Percentiles rank a stretch among this genome's conserved stretches.
phyloP scores from a whole-genome alignment of 768 basidiomycete genomes.

The Kwoniella newhampshirensis region DNA sequence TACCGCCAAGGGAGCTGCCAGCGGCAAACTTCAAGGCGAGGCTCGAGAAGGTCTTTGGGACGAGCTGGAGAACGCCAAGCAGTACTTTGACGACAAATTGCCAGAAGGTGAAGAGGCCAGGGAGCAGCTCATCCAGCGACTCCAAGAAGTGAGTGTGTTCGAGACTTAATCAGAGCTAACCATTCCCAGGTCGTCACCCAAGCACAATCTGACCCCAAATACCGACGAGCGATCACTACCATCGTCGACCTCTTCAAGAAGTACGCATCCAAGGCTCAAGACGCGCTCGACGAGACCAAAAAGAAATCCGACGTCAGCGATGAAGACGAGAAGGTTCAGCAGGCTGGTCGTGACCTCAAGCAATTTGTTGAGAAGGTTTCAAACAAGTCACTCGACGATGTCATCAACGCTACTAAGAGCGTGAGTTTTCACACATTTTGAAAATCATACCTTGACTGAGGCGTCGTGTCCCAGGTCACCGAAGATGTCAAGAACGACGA shows the following conservation, averaged over 20 bases:
- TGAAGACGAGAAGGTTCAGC: constrained; percentile 52
- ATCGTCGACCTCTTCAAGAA: constrained; percentile 54
- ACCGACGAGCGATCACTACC: constrained; percentile 52
- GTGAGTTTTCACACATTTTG: constrained; percentile 11
- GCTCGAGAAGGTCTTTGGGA: constrained; percentile 46
- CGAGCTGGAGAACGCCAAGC: constrained; percentile 37
- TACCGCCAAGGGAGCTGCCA: constrained; percentile 44
- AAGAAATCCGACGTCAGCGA: constrained; percentile 47
- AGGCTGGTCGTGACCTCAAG: constrained; percentile 53
- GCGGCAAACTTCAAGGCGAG: constrained; percentile 52
- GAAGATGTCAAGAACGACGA: constrained; percentile 54
- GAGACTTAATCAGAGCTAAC: not conserved
- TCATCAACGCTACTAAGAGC: constrained; percentile 47
- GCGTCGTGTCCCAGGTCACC: constrained; percentile 26
- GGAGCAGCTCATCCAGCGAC: constrained; percentile 52
- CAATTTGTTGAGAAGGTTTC: constrained; percentile 54
- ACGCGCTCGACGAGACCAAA: constrained; percentile 48
- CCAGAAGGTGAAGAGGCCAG: constrained; percentile 53
- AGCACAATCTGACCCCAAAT: constrained; percentile 52
- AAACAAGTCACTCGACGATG: constrained; percentile 51
- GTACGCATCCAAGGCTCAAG: constrained; percentile 52
- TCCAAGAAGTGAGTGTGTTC: constrained; percentile 42
- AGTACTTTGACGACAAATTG: constrained; percentile 55
- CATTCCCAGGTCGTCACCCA: constrained; percentile 51
- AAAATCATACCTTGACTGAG: not conserved